phyloP scores from a whole-genome alignment of 257 asterid species.

The Plantago elongata region DNA sequence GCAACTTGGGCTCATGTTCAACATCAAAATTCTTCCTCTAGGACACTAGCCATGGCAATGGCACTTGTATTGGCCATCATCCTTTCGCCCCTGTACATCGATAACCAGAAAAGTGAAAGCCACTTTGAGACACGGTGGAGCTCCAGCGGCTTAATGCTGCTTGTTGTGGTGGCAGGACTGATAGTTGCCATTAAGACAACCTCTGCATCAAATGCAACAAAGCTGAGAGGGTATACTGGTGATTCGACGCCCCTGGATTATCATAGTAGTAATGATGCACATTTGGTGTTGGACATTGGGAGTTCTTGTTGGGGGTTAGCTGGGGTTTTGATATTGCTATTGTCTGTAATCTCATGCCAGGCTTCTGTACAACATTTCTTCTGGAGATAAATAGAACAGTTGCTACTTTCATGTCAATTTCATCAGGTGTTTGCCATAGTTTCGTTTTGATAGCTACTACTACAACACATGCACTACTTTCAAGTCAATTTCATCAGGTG shows the following conservation, averaged over 20 bases:
- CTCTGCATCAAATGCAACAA: conserved; percentile 27
- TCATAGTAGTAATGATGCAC: conserved; percentile 10
- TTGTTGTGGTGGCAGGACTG: conserved; percentile 53
- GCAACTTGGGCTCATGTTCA: conserved; percentile 26
- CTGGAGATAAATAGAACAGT: conserved; percentile 34
- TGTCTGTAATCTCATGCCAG: conserved; percentile 59
- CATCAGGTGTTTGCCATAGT: background rate
- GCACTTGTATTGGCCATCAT: conserved; percentile 53
- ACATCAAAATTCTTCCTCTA: conserved; percentile 44
- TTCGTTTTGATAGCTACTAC: too few species aligned
- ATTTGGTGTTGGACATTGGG: conserved; percentile 39
- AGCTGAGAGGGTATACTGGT: conserved; percentile 4
- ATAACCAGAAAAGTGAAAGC: conserved; percentile 29
- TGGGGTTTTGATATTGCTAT: conserved; percentile 49
- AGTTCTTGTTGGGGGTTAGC: conserved; percentile 71
- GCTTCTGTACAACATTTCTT: conserved; percentile 45
- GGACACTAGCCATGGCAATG: conserved; percentile 60
- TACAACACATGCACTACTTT: too few species aligned
- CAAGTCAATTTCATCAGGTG: too few species aligned
- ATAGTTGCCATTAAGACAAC: conserved; percentile 62
- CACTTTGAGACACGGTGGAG: conserved; percentile 51
- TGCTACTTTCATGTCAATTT: background rate
- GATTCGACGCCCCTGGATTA: conserved; percentile 15
- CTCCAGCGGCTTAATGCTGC: conserved; percentile 54
- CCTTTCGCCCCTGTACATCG: conserved; percentile 60